Conservation (phyloP, 345 rosid species). For the Brassica napus region DNA sequence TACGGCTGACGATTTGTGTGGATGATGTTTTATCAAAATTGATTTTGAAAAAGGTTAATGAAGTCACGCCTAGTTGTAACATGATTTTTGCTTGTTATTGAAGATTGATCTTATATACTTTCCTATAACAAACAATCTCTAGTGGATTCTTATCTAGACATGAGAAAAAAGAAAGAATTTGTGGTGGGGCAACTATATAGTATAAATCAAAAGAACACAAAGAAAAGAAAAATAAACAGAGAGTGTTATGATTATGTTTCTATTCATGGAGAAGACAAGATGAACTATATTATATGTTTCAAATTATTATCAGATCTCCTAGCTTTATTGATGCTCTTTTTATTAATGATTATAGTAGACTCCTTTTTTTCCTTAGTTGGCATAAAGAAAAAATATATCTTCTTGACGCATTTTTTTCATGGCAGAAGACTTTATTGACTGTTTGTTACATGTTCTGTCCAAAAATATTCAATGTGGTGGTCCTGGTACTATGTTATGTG, state of each 20-base stretch:
- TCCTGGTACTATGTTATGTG: conserved; percentile 14
- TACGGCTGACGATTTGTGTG: conserved; percentile 22
- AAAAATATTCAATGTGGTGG: conserved; percentile 19
- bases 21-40: conserved; percentile 2
- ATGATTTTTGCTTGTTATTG: conserved; percentile 42
- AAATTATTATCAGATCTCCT: conserved; percentile 35
- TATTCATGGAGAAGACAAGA: conserved; percentile 40
- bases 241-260: conserved; percentile 42
- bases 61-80: conserved; percentile 36
- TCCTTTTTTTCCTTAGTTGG: conserved; percentile 33
- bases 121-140: conserved; percentile 24
- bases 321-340: conserved; percentile 39
- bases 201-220: conserved; percentile 33
- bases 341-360: conserved; percentile 34
- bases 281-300: conserved; percentile 35
- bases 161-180: background rate
- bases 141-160: conserved; percentile 36
- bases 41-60: conserved; percentile 28
- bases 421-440: conserved; percentile 22
- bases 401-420: conserved; percentile 28
- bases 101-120: conserved; percentile 34
- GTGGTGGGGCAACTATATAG: conserved; percentile 35
- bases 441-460: conserved; percentile 27
- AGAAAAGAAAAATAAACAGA: conserved; percentile 21
- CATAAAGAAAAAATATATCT: conserved; percentile 19